Base-by-base conservation (phyloP, 768 basidiomycete genomes). In the Trametes cinnabarina region DNA sequence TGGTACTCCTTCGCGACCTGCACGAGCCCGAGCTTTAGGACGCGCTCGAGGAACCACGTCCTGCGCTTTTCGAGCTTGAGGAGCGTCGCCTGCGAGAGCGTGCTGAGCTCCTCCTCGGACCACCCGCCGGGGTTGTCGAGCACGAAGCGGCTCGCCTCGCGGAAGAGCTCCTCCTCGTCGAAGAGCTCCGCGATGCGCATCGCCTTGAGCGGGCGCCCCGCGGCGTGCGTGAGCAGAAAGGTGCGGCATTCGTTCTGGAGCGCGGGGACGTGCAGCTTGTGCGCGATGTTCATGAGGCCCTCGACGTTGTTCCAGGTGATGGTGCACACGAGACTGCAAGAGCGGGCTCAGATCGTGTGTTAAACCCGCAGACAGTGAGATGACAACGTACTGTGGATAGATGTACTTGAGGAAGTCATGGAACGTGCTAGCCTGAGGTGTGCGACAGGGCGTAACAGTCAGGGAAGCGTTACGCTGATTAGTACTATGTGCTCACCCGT, bases 231-330 rank as follows among this genome's bases (percentile, higher is more conserved):
- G 44, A 97, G 82, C 28, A 98, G 81, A 73, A 97, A 98, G 3
- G 83, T 84, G 28, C 91, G 80, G 71, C 93, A 96, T 67, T 91
- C 85, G 41, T 82, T 81, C 67, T 92, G 90, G 39, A 97, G 78
- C 3, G 88, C 76, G 2, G 90, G 86, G 4, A 92, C 90, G 61
- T 89, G 90, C 54, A 96, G 84, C 68, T 94, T 95, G 72, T 91
- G 86, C 2, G 92, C 86, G 20, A 96, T 88, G 67, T 94, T 92
- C 84, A 94, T 89, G 40, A 93, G 80, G 39, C 88, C 87, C 65
- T 92, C 93, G 25, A 93, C 95, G 70, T 97, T 97, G 65, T 92
- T 90, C 92, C 94, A 98, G 0, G 92, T 89, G 52, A 96, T 94
- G 9, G 91, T 91, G 73, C 94, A 96, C 62, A 94, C 90, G 53